A percentile compares a stretch with the other conserved stretches of the same genome.
Conservation (phyloP, 169 alveolate species). For the Toxoplasma gondii region DNA sequence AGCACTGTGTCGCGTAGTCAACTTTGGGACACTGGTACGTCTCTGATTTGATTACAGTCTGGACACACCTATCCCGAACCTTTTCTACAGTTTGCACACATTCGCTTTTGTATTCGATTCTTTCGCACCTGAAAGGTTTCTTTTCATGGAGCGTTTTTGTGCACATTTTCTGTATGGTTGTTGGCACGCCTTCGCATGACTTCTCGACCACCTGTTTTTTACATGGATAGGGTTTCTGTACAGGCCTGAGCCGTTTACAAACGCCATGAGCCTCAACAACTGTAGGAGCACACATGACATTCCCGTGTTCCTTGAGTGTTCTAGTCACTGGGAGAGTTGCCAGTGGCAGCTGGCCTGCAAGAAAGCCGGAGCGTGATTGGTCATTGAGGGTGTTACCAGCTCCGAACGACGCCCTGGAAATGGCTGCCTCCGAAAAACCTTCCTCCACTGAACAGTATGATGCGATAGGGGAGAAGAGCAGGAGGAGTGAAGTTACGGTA, state of each 20-base stretch:
- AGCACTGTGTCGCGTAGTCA: conserved; percentile 29
- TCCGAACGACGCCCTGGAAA: background rate
- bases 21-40: conserved; percentile 30
- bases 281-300: background rate
- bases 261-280: conserved; percentile 19
- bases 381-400: background rate
- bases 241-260: conserved; percentile 10
- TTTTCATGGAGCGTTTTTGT: conserved; percentile 27
- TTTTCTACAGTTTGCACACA: background rate
- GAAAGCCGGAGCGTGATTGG: background rate
- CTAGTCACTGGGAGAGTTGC: background rate
- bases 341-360: background rate
- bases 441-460: background rate
- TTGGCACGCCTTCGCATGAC: conserved; percentile 17
- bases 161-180: conserved; percentile 30
- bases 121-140: conserved; percentile 26
- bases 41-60: conserved; percentile 19
- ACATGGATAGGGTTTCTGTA: conserved; percentile 12
- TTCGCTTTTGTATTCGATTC: conserved; percentile 31
- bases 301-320: background rate
- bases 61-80: background rate
- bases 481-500: background rate
- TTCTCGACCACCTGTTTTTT: conserved; percentile 25
- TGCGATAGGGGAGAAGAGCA: background rate
- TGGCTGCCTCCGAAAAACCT: background rate